These are phyloP conservation scores for Aspergillus haitiensis DNA, from an alignment of 495 filamentous ascomycete genomes.

Conservation along the genomic window DNA sequence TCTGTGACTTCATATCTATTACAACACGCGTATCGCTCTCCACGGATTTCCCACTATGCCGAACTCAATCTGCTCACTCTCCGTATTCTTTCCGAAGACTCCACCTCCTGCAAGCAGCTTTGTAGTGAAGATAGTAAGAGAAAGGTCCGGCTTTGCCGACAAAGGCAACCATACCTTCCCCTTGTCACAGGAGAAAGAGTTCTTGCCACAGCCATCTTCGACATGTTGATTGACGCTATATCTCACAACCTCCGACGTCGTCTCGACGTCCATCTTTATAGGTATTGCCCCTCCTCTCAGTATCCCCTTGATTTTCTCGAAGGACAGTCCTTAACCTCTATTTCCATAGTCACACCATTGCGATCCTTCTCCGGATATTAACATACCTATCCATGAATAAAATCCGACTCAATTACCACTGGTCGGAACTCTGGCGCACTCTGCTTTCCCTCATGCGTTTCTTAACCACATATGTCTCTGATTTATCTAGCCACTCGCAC, in stretches of 20 bases:
- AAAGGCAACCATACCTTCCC: slow-evolving; percentile 86
- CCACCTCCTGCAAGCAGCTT: slow-evolving; percentile 76
- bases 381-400: slow-evolving; percentile 80
- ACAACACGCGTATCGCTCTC: slow-evolving; percentile 86
- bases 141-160: slow-evolving; percentile 80
- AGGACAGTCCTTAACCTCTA: slow-evolving; percentile 8
- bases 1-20: slow-evolving; percentile 90
- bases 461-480: slow-evolving; percentile 77
- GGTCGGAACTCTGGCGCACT: slow-evolving; percentile 91
- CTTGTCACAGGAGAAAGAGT: slow-evolving; percentile 67
- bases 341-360: slow-evolving; percentile 53
- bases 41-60: slow-evolving; percentile 73
- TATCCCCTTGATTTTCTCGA: neutral
- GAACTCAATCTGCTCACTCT: slow-evolving; percentile 80
- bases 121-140: slow-evolving; percentile 78
- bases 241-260: slow-evolving; percentile 89
- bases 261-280: slow-evolving; percentile 84
- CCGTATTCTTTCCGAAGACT: slow-evolving; percentile 86
- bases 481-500: slow-evolving; percentile 63
- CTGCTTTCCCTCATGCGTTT: slow-evolving; percentile 89
- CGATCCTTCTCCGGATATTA: slow-evolving; percentile 75
- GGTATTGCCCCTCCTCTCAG: slow-evolving; percentile 34
- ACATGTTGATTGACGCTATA: slow-evolving; percentile 84
- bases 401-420: slow-evolving; percentile 81
- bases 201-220: slow-evolving; percentile 72